phyloP scores from a whole-genome alignment of 371 early-diverging fungal species.

The Haplosporangium sp. region DNA sequence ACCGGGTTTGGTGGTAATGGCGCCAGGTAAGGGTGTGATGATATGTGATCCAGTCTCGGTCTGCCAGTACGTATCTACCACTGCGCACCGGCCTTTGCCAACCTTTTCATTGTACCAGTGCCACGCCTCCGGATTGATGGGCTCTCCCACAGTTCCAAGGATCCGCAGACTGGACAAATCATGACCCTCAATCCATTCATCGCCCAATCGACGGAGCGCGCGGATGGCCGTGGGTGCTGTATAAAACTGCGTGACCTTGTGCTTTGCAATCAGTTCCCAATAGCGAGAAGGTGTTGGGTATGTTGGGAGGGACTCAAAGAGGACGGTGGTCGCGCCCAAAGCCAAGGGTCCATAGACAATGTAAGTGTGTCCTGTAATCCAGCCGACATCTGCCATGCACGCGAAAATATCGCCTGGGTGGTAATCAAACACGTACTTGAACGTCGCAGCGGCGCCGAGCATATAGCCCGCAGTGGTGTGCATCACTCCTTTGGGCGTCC shows the following conservation, averaged over 20 bases:
- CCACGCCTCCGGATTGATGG: slow-evolving; percentile 98
- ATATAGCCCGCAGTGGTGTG: slow-evolving; percentile 97
- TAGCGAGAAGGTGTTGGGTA: slow-evolving; percentile 87
- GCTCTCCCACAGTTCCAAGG: slow-evolving; percentile 98
- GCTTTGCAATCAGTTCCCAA: slow-evolving; percentile 87
- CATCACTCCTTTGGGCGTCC: slow-evolving; percentile 94
- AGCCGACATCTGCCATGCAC: slow-evolving; percentile 87
- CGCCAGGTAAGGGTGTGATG: slow-evolving; percentile 91
- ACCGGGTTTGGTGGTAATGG: slow-evolving; percentile 91
- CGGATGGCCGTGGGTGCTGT: slow-evolving; percentile 99
- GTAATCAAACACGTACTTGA: slow-evolving; percentile 93
- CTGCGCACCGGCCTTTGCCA: slow-evolving; percentile 86
- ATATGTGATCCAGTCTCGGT: slow-evolving; percentile 97
- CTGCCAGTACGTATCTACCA: slow-evolving; percentile 98
- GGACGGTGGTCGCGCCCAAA: slow-evolving; percentile 90
- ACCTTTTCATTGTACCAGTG: slow-evolving; percentile 94
- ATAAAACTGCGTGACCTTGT: slow-evolving; percentile 96
- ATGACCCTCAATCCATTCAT: slow-evolving; percentile 79
- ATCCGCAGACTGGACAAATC: slow-evolving; percentile 86
- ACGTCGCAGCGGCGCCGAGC: slow-evolving; percentile 87
- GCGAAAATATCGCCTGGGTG: slow-evolving; percentile 87
- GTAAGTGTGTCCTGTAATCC: slow-evolving; percentile 91
- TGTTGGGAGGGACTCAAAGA: slow-evolving; percentile 93
- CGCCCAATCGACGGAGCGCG: slow-evolving; percentile 90
- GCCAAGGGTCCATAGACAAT: slow-evolving; percentile 95